phyloP scores from a whole-genome alignment of 768 basidiomycete genomes.

The Auricularia sp. region DNA sequence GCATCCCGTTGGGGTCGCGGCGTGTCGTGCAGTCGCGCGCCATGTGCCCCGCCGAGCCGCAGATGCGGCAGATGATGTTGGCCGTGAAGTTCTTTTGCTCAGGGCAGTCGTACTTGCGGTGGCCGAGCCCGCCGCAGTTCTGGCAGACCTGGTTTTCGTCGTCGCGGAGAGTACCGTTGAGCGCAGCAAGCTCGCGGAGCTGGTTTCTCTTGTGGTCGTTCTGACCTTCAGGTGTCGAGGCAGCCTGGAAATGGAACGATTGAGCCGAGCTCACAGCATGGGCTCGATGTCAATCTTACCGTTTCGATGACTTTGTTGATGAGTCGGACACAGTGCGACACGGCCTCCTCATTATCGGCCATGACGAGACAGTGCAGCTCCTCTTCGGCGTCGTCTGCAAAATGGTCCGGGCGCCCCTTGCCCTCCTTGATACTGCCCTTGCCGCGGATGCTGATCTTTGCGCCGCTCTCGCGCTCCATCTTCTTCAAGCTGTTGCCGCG shows the following conservation, averaged over 20 bases:
- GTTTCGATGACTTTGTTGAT: conserved; percentile 99
- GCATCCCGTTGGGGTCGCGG: conserved; percentile 61
- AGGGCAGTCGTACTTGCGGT: conserved; percentile 98
- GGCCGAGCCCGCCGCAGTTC: conserved; percentile 88
- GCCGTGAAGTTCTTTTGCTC: conserved; percentile 98
- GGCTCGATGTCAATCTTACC: conserved; percentile 32
- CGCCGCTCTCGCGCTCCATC: conserved; percentile 97
- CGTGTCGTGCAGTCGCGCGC: conserved; percentile 94
- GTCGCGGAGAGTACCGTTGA: conserved; percentile 97
- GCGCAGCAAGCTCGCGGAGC: conserved; percentile 90
- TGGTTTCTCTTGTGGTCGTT: conserved; percentile 99
- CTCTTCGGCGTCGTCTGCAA: conserved; percentile 94
- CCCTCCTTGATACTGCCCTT: conserved; percentile 99
- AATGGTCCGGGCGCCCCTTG: conserved; percentile 90
- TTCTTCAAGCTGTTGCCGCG: conserved; percentile 99
- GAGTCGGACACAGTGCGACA: conserved; percentile 80
- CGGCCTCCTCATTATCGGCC: conserved; percentile 88
- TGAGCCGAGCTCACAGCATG: conserved; percentile 4
- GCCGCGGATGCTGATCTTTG: conserved; percentile 96
- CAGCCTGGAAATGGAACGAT: conserved; percentile 52
- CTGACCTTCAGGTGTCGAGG: conserved; percentile 97
- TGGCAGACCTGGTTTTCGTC: conserved; percentile 99
- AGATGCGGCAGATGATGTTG: conserved; percentile 98
- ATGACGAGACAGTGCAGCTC: conserved; percentile 96
- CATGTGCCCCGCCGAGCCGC: conserved; percentile 98